Conservation (phyloP, 2,329 filamentous ascomycete genomes). For the Aspergillus niger region DNA sequence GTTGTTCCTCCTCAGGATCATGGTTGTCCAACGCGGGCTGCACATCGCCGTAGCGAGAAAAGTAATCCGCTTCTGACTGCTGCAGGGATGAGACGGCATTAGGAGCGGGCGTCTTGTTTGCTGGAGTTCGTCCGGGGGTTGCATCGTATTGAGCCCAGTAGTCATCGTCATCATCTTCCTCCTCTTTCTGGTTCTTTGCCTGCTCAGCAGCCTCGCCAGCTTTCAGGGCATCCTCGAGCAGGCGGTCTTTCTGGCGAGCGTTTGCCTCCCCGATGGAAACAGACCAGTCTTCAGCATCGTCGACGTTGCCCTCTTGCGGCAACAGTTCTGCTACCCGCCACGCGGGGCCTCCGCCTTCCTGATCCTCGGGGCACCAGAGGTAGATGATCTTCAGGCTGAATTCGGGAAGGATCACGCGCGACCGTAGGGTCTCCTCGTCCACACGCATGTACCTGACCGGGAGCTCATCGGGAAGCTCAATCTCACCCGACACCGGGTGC, state of each 20-base stretch:
- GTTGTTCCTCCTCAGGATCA: slow-evolving; percentile 59
- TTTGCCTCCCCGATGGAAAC: slow-evolving; percentile 58
- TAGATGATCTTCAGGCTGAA: slow-evolving; percentile 59
- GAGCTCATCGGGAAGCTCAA: slow-evolving; percentile 62
- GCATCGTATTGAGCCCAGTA: slow-evolving; percentile 68
- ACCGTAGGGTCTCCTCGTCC: slow-evolving; percentile 64
- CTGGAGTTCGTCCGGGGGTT: slow-evolving; percentile 56
- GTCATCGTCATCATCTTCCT: slow-evolving; percentile 61
- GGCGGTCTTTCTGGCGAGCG: slow-evolving; percentile 42
- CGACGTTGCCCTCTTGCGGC: slow-evolving; percentile 51
- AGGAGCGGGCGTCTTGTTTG: slow-evolving; percentile 39
- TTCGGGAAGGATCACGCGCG: slow-evolving; percentile 56
- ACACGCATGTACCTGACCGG: slow-evolving; percentile 59
- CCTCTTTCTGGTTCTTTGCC: slow-evolving; percentile 23
- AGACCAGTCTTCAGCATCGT: slow-evolving; percentile 56
- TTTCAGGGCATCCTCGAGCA: slow-evolving; percentile 33
- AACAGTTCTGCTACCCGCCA: slow-evolving; percentile 64
- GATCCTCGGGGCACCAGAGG: slow-evolving; percentile 62
- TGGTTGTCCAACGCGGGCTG: slow-evolving; percentile 66
- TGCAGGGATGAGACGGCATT: slow-evolving; percentile 26
- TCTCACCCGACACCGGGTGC: slow-evolving; percentile 66
- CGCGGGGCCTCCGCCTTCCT: slow-evolving; percentile 53
- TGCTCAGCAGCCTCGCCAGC: slow-evolving; percentile 1
- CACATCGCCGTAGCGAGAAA: slow-evolving; percentile 62
- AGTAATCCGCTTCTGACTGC: slow-evolving; percentile 60